Base-by-base conservation (phyloP, 371 early-diverging fungal species). In the Saksenaea oblongispora region DNA sequence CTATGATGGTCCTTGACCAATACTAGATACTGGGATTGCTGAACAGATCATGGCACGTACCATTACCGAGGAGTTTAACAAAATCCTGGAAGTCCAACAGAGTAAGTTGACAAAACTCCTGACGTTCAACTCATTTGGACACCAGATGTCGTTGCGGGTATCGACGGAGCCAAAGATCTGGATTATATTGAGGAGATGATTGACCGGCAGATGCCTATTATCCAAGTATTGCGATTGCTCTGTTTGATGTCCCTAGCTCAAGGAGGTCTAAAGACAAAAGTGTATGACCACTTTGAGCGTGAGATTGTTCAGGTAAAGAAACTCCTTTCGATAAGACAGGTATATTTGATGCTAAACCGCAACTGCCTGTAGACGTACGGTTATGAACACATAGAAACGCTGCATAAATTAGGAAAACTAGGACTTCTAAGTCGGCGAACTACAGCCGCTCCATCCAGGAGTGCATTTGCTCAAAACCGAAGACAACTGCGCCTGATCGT, bases 111-210 rank as follows among this genome's bases (percentile, higher is more conserved):
- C 22, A 17, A 3, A 13, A 5, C 10, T 7, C 15, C 10, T 1
- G 13, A 35, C 10, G 27, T 8, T 24, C 13, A 35, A 36, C 11
- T 44, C 17, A 51, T 39, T 18, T 61, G 9, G 2, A n/a, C 1
- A 51, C 35, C 72, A 93, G 91, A 89, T 63, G 82, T 95, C n/a
- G 88, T 94, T 13, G 90, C 91, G 22, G 95, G 94, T 2, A 86
- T 88, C 42, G 87, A 86, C 39, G 79, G 85, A 34, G 81, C 70
- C 54, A 79, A 72, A 47, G 90, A 89, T 39, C 83, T 86, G 3
- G 95, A 94, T n/a, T 91, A 91, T 63, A 84, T 92, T 54, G 95
- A 93, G 58, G 93, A 94, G 65, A 82, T 93, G 72, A 92, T 93
- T 37, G 84, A 87, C 67, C 82, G 86, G 44, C 89, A 90, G 59